Conservation (phyloP, 805 yeast species). For the Saturnispora saitoi region DNA sequence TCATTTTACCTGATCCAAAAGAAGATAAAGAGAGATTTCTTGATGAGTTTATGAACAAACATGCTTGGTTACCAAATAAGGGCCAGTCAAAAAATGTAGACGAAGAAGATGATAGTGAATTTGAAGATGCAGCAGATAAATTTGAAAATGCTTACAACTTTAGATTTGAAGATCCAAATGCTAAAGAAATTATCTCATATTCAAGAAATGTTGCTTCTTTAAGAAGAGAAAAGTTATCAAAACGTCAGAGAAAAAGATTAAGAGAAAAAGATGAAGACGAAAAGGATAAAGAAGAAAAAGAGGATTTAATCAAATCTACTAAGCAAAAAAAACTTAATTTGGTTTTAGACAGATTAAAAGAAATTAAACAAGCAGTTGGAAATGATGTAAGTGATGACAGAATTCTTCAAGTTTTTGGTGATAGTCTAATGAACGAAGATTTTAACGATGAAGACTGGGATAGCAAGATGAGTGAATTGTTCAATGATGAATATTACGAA, state of each 20-base stretch:
- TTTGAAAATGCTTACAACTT: slow-evolving; percentile 92
- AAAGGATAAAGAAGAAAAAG: slow-evolving; percentile 44
- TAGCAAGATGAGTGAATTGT: slow-evolving; percentile 68
- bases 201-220: slow-evolving; percentile 92
- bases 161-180: slow-evolving; percentile 85
- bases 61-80: slow-evolving; percentile 83
- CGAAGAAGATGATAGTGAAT: slow-evolving; percentile 71
- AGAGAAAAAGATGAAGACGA: slow-evolving; percentile 47
- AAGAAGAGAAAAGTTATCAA: slow-evolving; percentile 66
- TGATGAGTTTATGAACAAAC: slow-evolving; percentile 58
- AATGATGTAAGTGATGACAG: slow-evolving; percentile 50
- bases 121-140: slow-evolving; percentile 84
- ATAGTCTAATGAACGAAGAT: slow-evolving; percentile 73
- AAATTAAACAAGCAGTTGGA: slow-evolving; percentile 63
- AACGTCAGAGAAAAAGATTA: slow-evolving; percentile 79
- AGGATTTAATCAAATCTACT: slow-evolving; percentile 57
- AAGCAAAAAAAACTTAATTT: slow-evolving; percentile 70
- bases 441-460: slow-evolving; percentile 93
- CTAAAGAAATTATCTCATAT: slow-evolving; percentile 87
- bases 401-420: slow-evolving; percentile 60
- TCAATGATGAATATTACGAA: slow-evolving; percentile 73
- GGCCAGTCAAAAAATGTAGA: slow-evolving; percentile 38
- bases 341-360: slow-evolving; percentile 60
- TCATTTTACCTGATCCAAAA: slow-evolving; percentile 59
- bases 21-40: slow-evolving; percentile 56